Evolutionary conservation across 768 basidiomycete species (phyloP).

Genomic region (Mrakia frigida): DNA sequence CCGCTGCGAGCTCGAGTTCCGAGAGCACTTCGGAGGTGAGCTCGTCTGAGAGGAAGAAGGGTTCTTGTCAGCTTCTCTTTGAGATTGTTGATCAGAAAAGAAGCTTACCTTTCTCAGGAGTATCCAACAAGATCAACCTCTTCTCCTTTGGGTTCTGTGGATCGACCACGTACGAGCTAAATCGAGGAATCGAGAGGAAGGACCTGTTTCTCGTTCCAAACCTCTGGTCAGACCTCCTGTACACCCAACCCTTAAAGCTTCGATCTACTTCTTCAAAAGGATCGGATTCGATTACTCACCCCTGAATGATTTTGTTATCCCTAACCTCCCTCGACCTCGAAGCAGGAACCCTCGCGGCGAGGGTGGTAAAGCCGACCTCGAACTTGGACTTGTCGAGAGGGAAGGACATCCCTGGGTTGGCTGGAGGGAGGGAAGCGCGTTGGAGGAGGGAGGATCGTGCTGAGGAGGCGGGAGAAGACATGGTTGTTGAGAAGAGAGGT

Average conservation of each 20-base stretch:
- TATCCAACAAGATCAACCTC: conserved; percentile 59
- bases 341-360: conserved; percentile 63
- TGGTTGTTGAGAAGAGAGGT: background rate
- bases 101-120: conserved; percentile 56
- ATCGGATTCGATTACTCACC: conserved; percentile 35
- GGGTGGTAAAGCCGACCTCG: conserved; percentile 58
- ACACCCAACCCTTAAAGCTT: background rate
- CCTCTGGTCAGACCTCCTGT: no score
- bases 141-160: conserved; percentile 47
- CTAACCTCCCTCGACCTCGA: conserved; percentile 53
- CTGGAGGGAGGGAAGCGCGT: conserved; percentile 44
- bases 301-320: conserved; percentile 36
- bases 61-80: background rate
- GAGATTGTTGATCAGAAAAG: background rate
- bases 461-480: background rate
- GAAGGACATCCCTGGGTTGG: conserved; percentile 49
- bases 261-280: background rate
- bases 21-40: background rate
- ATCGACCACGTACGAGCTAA: conserved; percentile 33
- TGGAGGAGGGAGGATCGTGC: background rate
- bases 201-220: conserved; percentile 30
- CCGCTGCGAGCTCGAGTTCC: background rate
- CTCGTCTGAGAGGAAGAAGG: background rate
- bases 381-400: conserved; percentile 58
- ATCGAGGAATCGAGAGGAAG: conserved; percentile 36